A percentile compares a stretch with the other conserved stretches of the same genome.
Conservation (phyloP, 1,139 yeast species). For the Citeromyces hawaiiensis region DNA sequence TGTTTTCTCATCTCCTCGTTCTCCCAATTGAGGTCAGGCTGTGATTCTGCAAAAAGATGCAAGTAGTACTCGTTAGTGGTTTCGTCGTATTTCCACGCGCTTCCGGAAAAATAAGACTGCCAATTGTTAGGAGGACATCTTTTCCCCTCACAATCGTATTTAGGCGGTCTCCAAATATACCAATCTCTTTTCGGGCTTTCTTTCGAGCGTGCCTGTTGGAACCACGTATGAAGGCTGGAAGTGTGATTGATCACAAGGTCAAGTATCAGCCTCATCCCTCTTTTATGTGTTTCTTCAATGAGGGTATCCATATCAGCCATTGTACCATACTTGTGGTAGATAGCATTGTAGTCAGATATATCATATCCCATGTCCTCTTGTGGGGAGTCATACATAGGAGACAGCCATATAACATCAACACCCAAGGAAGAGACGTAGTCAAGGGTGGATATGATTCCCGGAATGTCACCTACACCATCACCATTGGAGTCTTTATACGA, state of each 20-base stretch:
- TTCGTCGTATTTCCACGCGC: slow-evolving; percentile 46
- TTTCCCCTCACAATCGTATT: slow-evolving; percentile 28
- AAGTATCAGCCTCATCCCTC: slow-evolving; percentile 37
- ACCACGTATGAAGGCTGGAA: slow-evolving; percentile 43
- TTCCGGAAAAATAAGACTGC: slow-evolving; percentile 35
- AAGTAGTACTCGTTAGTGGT: slow-evolving; percentile 37
- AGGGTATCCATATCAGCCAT: slow-evolving; percentile 35
- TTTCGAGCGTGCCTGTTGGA: slow-evolving; percentile 36
- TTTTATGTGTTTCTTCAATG: slow-evolving; percentile 29
- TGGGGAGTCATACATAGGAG: too few species aligned
- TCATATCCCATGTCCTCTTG: slow-evolving; percentile 56
- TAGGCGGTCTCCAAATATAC: slow-evolving; percentile 44
- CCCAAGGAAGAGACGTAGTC: too few species aligned
- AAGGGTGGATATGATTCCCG: too few species aligned
- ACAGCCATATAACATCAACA: too few species aligned
- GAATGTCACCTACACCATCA: too few species aligned
- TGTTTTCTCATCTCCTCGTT: slow-evolving; percentile 36
- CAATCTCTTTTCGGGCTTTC: slow-evolving; percentile 45
- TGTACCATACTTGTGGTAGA: slow-evolving; percentile 39
- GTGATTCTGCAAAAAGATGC: slow-evolving; percentile 34
- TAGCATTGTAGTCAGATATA: slow-evolving; percentile 35
- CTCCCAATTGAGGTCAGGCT: slow-evolving; percentile 53
- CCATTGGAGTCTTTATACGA: too few species aligned
- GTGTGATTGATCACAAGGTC: slow-evolving; percentile 51
- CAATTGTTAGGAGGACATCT: slow-evolving; percentile 46